phyloP scores from a whole-genome alignment of 2,329 filamentous ascomycete species.

The Colletotrichum caudatum region DNA sequence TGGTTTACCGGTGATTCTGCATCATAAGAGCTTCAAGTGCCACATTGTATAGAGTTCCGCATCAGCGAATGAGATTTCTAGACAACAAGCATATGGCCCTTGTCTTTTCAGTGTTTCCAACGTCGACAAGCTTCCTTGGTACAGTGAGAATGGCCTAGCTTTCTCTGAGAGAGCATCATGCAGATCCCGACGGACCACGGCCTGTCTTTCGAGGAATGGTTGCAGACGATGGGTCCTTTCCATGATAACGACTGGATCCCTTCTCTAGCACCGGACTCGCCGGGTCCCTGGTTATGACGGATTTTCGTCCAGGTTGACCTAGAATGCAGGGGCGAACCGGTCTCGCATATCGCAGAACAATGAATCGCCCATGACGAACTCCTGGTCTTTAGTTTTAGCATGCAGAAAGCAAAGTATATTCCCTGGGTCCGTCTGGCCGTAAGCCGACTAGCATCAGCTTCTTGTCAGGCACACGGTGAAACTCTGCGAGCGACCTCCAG shows the following conservation, averaged over 20 bases:
- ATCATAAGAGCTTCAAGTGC: slow-evolving; percentile 46
- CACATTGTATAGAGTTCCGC: slow-evolving; percentile 42
- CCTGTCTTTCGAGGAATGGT: background rate
- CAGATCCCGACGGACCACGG: slow-evolving; percentile 20
- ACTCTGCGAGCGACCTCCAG: background rate
- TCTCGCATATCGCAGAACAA: background rate
- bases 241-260: background rate
- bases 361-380: background rate
- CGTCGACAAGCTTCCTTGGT: slow-evolving; percentile 46
- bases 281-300: background rate
- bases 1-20: slow-evolving; percentile 46
- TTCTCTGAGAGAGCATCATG: slow-evolving; percentile 36
- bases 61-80: slow-evolving; percentile 30
- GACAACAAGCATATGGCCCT: slow-evolving; percentile 43
- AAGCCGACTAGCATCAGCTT: background rate
- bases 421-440: background rate
- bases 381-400: background rate
- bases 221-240: background rate
- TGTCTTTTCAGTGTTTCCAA: slow-evolving; percentile 46
- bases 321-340: background rate
- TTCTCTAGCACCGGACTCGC: background rate
- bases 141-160: slow-evolving; percentile 45
- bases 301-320: background rate
- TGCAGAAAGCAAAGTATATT: too few species aligned
- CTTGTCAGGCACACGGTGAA: background rate